phyloP scores from a whole-genome alignment of 108 stramenopile genomes.

The Nannochloropsis salina region DNA sequence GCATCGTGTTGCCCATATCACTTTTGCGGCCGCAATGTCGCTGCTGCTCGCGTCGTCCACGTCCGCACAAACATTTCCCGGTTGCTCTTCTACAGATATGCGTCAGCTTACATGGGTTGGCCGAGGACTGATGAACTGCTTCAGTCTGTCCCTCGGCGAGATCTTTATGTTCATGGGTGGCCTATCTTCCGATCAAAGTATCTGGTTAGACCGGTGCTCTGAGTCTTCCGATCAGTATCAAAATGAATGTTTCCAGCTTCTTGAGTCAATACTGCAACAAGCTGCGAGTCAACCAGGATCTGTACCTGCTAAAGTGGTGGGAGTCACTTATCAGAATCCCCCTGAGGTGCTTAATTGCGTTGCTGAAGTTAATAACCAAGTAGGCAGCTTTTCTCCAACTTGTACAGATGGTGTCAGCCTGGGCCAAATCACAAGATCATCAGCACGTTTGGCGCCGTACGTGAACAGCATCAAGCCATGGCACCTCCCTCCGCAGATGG shows the following conservation, averaged over 20 bases:
- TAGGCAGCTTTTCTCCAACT: background rate
- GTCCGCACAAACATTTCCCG: background rate
- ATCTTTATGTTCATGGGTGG: background rate
- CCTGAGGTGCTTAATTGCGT: background rate
- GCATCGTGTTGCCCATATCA: too few species aligned
- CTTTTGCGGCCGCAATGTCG: background rate
- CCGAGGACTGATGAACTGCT: conserved; percentile 19
- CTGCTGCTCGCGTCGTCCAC: background rate
- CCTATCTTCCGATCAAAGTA: background rate
- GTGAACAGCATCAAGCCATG: background rate
- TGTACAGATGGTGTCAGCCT: background rate
- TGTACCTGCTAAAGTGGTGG: background rate
- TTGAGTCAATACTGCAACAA: conserved; percentile 13
- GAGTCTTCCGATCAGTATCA: background rate
- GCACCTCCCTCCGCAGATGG: background rate
- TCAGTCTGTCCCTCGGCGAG: conserved; percentile 7
- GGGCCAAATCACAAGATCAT: background rate
- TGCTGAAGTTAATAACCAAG: background rate
- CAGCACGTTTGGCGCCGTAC: conserved; percentile 1
- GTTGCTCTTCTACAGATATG: background rate
- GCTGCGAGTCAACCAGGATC: background rate
- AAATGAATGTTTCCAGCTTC: conserved; percentile 3
- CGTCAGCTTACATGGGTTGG: background rate
- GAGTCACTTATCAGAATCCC: background rate
- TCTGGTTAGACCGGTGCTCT: conserved; percentile 1